Base-by-base conservation (phyloP, 768 basidiomycete genomes). In the Pleurotus pulmonarius region DNA sequence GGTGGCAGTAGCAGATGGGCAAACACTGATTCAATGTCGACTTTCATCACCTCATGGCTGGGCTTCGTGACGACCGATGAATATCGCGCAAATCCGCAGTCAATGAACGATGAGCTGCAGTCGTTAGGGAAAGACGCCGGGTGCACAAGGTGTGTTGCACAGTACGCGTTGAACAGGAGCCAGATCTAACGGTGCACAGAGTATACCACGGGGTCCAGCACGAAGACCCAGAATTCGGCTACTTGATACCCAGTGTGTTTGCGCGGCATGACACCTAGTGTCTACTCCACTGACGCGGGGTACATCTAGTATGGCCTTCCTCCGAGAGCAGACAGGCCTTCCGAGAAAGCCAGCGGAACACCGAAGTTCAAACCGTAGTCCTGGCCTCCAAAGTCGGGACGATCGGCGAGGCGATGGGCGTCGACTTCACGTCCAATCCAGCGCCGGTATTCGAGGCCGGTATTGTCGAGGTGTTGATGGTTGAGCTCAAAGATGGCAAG, bases 171-270 rank as follows among this genome's bases (percentile, higher is more conserved):
- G 18, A 39, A 13, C 11, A 49, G 2, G n/a, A 41, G 4, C 22
- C 11, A 2, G 9, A 22, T 5, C 51, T 39, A 40, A 25, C 20
- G 26, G 12, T 26, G 16, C 5, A 22, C 9, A 53, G 51, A n/a
- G 51, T 41, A 20, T 53, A 53, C 24, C 51, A 53, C 41, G 51
- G 51, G 8, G 38, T 53, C 1, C 51, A 53, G 38, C 18, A 20
- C 39, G 51, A 53, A 53, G 51, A 53, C 20, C 38, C 37, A 26
- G 51, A 53, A 24, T 53, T 26, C 12, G 51, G 51, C n/a, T 41
- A 43, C 22, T 40, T 53, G 51, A 41, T 53, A 24, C 22, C 51
- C 22, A 1, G 51, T 44, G n/a, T 7, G 41, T 44, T 34, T 3
- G 38, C 24, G 13, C 51, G 12, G 12, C 5, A 7, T 24, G 18